Conservation (phyloP, 1,284 basidiomycete species). For the Apiotrichum domesticum region DNA sequence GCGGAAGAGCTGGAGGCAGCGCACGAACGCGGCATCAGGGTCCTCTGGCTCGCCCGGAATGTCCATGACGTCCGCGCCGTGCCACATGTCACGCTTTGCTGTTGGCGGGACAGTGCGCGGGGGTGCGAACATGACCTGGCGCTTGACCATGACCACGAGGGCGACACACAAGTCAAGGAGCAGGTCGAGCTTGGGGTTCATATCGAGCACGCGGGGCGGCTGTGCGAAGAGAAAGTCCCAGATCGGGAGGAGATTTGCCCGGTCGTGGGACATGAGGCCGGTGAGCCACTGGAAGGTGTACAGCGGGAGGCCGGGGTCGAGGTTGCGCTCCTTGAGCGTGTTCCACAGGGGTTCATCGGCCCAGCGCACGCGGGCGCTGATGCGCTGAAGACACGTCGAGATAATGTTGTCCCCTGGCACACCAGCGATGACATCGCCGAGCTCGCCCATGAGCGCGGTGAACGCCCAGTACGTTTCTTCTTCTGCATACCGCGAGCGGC, state of each 20-base stretch:
- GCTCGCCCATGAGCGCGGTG: slow-evolving; percentile 31
- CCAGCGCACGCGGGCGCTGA: slow-evolving; percentile 34
- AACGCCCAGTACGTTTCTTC: slow-evolving; percentile 44
- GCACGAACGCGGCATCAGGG: slow-evolving; percentile 24
- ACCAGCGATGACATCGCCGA: slow-evolving; percentile 22
- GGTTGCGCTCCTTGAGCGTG: slow-evolving; percentile 25
- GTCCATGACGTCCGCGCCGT: slow-evolving; percentile 7
- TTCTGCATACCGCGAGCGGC: slow-evolving; percentile 25
- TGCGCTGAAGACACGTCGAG: slow-evolving; percentile 18
- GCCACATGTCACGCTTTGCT: slow-evolving; percentile 12
- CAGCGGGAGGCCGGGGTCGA: slow-evolving; percentile 31
- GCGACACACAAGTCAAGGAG: slow-evolving; percentile 38
- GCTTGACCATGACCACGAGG: slow-evolving; percentile 35
- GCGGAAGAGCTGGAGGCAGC: slow-evolving; percentile 25
- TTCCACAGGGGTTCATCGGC: slow-evolving; percentile 32
- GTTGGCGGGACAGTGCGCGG: background rate
- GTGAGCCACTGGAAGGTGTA: slow-evolving; percentile 40
- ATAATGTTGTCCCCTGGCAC: slow-evolving; percentile 9
- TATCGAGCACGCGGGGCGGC: slow-evolving; percentile 19
- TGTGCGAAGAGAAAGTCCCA: slow-evolving; percentile 45
- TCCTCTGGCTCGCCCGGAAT: slow-evolving; percentile 14
- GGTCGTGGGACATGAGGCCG: slow-evolving; percentile 28
- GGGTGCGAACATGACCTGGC: slow-evolving; percentile 13
- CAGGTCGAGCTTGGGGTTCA: slow-evolving; percentile 34
- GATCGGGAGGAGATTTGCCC: slow-evolving; percentile 25